Evolutionary conservation across 176 grass and related monocot genomes (phyloP).

Genomic region (Carex kokanica): DNA sequence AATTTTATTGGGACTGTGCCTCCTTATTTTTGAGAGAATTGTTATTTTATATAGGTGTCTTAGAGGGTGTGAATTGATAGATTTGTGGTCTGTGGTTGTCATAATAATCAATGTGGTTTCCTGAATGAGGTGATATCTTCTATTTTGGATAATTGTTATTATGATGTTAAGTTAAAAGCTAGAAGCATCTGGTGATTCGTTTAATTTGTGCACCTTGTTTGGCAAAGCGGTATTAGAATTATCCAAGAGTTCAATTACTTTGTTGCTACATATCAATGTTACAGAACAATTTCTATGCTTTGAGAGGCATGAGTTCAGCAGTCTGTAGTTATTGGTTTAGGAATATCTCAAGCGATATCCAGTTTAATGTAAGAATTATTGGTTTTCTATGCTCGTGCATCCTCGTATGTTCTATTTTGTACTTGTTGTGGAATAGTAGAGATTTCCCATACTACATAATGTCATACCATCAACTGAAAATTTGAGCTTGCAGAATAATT

Average conservation of each 20-base stretch:
- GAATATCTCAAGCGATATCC: too few species aligned
- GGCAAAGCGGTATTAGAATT: neutral
- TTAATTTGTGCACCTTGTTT: conserved; percentile 2
- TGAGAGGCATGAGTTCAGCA: too few species aligned
- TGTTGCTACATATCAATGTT: too few species aligned
- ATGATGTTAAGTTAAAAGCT: conserved; percentile 10
- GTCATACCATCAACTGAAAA: too few species aligned
- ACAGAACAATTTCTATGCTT: too few species aligned
- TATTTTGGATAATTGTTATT: neutral
- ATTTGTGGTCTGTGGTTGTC: neutral
- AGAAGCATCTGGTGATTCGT: neutral
- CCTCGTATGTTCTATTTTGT: too few species aligned
- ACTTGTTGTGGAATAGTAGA: too few species aligned
- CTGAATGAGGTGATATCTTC: neutral
- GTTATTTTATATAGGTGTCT: neutral
- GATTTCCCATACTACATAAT: too few species aligned
- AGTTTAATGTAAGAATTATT: too few species aligned
- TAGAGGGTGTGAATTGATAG: neutral
- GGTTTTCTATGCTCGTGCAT: too few species aligned
- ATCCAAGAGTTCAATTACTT: too few species aligned
- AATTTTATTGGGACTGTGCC: neutral
- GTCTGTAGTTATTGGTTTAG: too few species aligned
- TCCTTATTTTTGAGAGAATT: neutral
- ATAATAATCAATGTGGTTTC: conserved; percentile 11
- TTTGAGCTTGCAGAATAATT: neutral